Evolutionary conservation across 805 yeast species (phyloP), one percentile per base, ranked within the genome.

Genomic region (Lipomyces orientalis): DNA sequence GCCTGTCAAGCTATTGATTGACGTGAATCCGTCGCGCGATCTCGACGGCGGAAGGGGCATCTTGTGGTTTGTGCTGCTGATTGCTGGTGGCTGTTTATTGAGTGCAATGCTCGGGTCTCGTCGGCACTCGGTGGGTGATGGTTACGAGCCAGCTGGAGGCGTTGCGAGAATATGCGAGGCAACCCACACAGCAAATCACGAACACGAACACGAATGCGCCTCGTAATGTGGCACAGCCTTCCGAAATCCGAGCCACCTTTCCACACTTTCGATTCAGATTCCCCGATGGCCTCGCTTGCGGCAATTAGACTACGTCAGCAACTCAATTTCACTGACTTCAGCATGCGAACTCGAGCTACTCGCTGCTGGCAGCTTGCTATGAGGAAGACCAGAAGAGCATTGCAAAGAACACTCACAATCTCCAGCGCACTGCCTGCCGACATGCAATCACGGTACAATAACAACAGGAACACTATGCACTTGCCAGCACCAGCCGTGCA

Each of bases 141-240:
- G 54, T 12, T 37, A 37, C n/a, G 12, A 49, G 54, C 8, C 10
- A 49, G 16, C 54, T 12, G 43, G 54, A 49, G 54, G 29, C 54
- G 29, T 9, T 19, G 54, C 54, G 29, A 49, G 54, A 22, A 22
- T 19, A n/a, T n/a, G 54, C 49, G 49, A 14, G 12, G 49, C 16
- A 49, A 25, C 9, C 5, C 29, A n/a, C 34, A 12, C 29, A 9
- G 16, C 6, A 5, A 7, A 10, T 12, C 31, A 31, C 29, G 16
- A 52, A 52, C 55, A 52, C 55, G 55, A 49, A 49, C 54, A 49
- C 54, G 54, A 52, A 14, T n/a, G 9, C 34, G 55, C 34, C n/a
- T 52, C 34, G 55, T 22, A 12, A 43, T 7, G 10, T 37, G 43
- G 43, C 43, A 0, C 43, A 9, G 14, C 14, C 14, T 37, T 14